Evolutionary conservation across 306 rosid species (phyloP).

Genomic region (Luffa acutangula): DNA sequence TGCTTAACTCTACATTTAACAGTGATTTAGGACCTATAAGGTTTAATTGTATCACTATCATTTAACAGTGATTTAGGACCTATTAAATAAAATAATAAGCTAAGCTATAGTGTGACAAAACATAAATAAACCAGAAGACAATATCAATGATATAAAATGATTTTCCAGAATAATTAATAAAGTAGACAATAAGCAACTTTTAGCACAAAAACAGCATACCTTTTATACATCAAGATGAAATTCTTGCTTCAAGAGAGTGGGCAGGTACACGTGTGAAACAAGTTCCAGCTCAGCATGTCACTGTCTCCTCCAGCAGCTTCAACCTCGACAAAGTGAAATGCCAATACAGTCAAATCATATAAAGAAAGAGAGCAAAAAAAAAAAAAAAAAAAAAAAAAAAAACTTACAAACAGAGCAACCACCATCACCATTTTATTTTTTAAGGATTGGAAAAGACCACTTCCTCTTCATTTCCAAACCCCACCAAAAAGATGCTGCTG

Average conservation of each 20-base stretch:
- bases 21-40: neutral
- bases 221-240: neutral
- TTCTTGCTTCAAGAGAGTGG: neutral
- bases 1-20: neutral
- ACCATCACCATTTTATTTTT: neutral
- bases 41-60: neutral
- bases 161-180: neutral
- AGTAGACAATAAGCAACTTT: neutral
- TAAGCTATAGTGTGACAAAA: neutral
- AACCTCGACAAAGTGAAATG: neutral
- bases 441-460: neutral
- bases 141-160: neutral
- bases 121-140: neutral
- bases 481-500: neutral
- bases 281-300: neutral
- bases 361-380: neutral
- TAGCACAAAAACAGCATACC: neutral
- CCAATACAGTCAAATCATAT: neutral
- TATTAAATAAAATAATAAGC: neutral
- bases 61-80: neutral
- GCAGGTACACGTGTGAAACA: neutral
- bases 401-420: neutral
- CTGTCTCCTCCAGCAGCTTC: slow-evolving; percentile 1
- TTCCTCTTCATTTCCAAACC: neutral
- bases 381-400: neutral